Evolutionary conservation across 805 yeast species (phyloP).

Genomic region (Ogataea sp.): DNA sequence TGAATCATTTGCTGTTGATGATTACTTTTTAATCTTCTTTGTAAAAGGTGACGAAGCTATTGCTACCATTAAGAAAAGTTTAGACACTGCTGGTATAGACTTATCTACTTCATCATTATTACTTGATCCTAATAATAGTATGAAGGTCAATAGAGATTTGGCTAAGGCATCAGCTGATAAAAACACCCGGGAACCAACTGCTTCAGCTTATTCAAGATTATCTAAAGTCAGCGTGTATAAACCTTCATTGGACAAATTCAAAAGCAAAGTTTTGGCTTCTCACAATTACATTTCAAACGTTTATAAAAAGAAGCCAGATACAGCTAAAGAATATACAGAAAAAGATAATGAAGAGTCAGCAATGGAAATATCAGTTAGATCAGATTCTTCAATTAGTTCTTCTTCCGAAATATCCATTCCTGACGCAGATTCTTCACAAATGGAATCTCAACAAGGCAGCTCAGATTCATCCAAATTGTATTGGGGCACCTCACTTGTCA

Average conservation of each 20-base stretch:
- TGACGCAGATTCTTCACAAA: background rate
- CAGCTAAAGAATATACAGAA: background rate
- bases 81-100: constrained; percentile 26
- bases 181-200: no score
- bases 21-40: constrained; percentile 63
- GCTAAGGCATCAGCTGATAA: no score
- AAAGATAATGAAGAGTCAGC: background rate
- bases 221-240: background rate
- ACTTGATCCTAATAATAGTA: background rate
- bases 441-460: background rate
- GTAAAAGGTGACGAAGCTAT: constrained; percentile 37
- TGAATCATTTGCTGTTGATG: constrained; percentile 52
- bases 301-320: background rate
- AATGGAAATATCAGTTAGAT: background rate
- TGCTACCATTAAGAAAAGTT: constrained; percentile 29
- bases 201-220: background rate
- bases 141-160: no score
- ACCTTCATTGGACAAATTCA: background rate
- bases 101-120: background rate
- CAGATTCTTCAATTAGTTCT: background rate
- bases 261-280: background rate
- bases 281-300: background rate
- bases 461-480: background rate
- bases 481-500: background rate
- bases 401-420: background rate